Evolutionary conservation across 2,329 filamentous ascomycete genomes (phyloP), one percentile per base, ranked within the genome.

Genomic region (Penicillium sp.): DNA sequence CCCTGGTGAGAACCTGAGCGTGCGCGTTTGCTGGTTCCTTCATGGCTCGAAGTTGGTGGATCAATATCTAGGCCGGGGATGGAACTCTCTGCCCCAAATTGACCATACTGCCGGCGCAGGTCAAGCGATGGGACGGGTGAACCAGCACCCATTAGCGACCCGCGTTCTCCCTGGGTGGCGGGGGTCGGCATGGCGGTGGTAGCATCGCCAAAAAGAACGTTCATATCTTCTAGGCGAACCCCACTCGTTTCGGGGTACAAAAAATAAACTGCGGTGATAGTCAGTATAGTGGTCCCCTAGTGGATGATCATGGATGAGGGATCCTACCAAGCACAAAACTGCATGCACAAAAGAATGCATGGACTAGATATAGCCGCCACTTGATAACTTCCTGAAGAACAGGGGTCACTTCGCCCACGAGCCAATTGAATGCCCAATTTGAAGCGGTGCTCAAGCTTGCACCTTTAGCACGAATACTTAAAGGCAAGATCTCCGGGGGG

Each of bases 391-490:
- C 90, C 73, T 99, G 93, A 57, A 97, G 79, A 52, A 97, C 86
- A 2, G 94, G 94, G 0, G 94, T 99, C 81, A 97, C 84, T 75
- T 96, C 90, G 63, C 94, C 94, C 4, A 97, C 94, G 26, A 97
- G 80, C 89, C 91, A 99, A 76, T 99, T 99, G 76, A 94, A 96
- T 1, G 93, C 91, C 94, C 94, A 99, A 72, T 99, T 99, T 31
- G 92, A 88, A 17, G 94, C 94, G 1, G 94, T 97, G 58, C 93
- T 97, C 72, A 99, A 77, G 82, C 91, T 96, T 51, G 94, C 93
- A 58, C 94, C 94, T 80, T 97, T 97, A 57, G 93, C 96, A 67
- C 94, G 88, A 71, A 97, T 97, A 79, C 91, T 97, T 58, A 99
- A 81, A 5, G 94, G 94, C 41, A 99, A 81, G 77, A 99, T 99